These are phyloP conservation scores for Fusarium circinatum DNA, from an alignment of 2,329 filamentous ascomycete species.

Conservation along the genomic window DNA sequence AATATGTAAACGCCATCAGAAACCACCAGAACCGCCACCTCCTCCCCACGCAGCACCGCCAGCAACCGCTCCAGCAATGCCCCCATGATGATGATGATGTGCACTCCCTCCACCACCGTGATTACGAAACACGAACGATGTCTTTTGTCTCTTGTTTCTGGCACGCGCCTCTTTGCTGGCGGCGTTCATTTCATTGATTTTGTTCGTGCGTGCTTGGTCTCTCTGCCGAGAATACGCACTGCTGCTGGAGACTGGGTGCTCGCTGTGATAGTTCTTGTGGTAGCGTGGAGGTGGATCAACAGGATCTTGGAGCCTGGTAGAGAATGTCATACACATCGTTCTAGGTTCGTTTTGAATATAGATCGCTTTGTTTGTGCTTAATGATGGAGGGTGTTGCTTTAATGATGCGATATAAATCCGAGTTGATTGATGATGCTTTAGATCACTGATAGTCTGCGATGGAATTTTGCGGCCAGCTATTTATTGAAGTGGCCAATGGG, in stretches of 20 bases:
- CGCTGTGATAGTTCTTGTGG: background rate
- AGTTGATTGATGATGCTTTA: background rate
- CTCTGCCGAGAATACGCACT: background rate
- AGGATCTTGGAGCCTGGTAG: background rate
- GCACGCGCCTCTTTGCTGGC: background rate
- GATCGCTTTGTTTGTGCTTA: background rate
- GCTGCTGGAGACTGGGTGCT: background rate
- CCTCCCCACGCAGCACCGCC: background rate
- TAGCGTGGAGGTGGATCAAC: background rate
- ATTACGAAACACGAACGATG: background rate
- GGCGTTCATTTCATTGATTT: background rate
- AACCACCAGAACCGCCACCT: background rate
- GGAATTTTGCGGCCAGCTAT: background rate
- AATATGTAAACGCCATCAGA: background rate
- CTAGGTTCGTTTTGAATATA: background rate
- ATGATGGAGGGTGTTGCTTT: background rate
- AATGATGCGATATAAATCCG: background rate
- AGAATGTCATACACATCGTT: background rate
- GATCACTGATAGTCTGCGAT: background rate
- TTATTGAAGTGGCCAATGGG: too few species aligned
- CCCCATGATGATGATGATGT: background rate
- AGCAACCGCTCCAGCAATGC: background rate
- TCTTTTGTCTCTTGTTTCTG: background rate
- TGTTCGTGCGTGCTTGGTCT: background rate
- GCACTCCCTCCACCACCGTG: background rate